phyloP scores from a whole-genome alignment of 345 rosid species.

The Rhodamnia argentea region DNA sequence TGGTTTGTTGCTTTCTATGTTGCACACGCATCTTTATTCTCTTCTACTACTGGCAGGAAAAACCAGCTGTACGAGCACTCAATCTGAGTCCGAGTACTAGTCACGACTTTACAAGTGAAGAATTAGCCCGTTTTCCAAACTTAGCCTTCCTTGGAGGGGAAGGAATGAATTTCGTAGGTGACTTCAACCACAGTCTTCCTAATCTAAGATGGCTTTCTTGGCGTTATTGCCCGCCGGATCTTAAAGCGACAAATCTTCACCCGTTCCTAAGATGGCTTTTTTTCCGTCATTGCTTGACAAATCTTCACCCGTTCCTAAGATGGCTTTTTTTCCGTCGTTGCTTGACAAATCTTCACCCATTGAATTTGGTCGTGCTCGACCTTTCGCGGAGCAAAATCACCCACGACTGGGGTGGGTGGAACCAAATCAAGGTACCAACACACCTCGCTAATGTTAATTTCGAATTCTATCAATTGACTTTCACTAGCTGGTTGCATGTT shows the following conservation, averaged over 20 bases:
- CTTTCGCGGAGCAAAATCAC: neutral
- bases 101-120: neutral
- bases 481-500: neutral
- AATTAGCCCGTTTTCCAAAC: neutral
- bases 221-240: neutral
- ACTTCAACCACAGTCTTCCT: neutral
- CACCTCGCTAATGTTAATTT: neutral
- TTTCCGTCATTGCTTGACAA: too few relatives aligned
- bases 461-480: neutral
- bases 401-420: neutral
- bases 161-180: neutral
- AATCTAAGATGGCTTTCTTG: neutral
- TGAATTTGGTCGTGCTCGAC: neutral
- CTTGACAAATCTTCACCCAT: neutral
- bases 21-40: neutral
- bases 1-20: neutral
- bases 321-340: neutral
- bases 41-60: neutral
- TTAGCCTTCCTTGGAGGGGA: neutral
- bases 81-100: neutral
- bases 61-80: neutral
- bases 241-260: neutral
- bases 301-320: too few relatives aligned
- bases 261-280: too few relatives aligned
- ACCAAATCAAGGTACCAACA: neutral